A percentile compares a stretch with the other conserved stretches of the same genome.
phyloP scores from a whole-genome alignment of 78 protist species.

The Creolimax fragrantissima region DNA sequence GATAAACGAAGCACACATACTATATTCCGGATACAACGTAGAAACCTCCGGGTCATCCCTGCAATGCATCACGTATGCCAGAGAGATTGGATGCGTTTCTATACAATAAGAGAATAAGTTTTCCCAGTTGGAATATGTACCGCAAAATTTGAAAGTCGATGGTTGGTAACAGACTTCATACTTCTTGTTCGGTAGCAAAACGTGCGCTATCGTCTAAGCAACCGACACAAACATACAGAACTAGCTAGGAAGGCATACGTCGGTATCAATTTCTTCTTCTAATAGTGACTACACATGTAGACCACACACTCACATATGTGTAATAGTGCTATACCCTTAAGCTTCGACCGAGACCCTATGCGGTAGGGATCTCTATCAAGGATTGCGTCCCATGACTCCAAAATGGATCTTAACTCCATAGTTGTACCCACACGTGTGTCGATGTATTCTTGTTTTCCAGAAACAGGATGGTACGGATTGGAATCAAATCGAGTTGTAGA shows the following conservation, averaged over 20 bases:
- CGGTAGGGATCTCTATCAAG: neutral
- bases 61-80: neutral
- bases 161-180: too few relatives aligned
- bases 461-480: neutral
- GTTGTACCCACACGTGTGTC: neutral
- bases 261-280: too few relatives aligned
- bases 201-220: too few relatives aligned
- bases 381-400: neutral
- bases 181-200: too few relatives aligned
- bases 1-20: neutral
- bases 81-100: neutral
- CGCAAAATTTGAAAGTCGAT: too few relatives aligned
- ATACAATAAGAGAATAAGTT: neutral
- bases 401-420: neutral
- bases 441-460: neutral
- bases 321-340: too few relatives aligned
- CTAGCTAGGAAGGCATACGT: too few relatives aligned
- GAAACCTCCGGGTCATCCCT: neutral
- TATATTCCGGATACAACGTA: neutral
- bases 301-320: too few relatives aligned
- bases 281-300: too few relatives aligned
- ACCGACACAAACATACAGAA: too few relatives aligned
- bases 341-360: too few relatives aligned
- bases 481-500: neutral
- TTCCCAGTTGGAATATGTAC: neutral